A percentile compares a stretch with the other conserved stretches of the same genome.
phyloP scores from a whole-genome alignment of 1,284 basidiomycete genomes.

The Sporisorium sorghi region DNA sequence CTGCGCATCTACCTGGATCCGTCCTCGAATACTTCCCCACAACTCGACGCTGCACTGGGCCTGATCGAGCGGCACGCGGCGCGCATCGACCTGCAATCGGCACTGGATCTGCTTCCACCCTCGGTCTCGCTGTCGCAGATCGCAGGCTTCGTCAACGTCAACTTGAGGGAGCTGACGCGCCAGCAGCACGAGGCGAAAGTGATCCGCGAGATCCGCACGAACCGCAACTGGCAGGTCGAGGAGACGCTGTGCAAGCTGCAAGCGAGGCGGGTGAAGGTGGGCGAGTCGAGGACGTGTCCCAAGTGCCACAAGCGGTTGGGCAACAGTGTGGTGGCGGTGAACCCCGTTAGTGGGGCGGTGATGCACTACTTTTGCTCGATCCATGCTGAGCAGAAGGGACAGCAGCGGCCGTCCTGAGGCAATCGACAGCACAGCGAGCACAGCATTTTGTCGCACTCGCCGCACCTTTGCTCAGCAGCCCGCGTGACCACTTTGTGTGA shows the following conservation, averaged over 20 bases:
- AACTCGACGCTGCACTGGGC: slow-evolving; percentile 77
- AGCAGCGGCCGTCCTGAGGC: slow-evolving; percentile 22
- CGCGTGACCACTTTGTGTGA: background rate
- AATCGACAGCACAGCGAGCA: background rate
- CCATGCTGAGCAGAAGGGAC: slow-evolving; percentile 31
- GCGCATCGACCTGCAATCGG: slow-evolving; percentile 81
- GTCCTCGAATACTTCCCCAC: slow-evolving; percentile 64
- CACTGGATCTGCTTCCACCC: slow-evolving; percentile 86
- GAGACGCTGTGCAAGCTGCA: slow-evolving; percentile 80
- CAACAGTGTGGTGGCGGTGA: slow-evolving; percentile 92
- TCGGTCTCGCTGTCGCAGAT: slow-evolving; percentile 84
- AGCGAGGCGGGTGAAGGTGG: slow-evolving; percentile 85
- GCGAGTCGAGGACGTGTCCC: slow-evolving; percentile 87
- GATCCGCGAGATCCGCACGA: slow-evolving; percentile 77
- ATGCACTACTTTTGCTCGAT: slow-evolving; percentile 66
- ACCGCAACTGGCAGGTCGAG: slow-evolving; percentile 80
- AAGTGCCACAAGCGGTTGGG: slow-evolving; percentile 95
- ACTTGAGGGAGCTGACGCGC: slow-evolving; percentile 46
- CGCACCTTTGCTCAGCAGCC: background rate
- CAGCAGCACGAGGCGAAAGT: slow-evolving; percentile 68
- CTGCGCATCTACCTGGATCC: slow-evolving; percentile 82
- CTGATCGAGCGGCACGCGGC: slow-evolving; percentile 86
- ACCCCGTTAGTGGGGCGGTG: slow-evolving; percentile 54
- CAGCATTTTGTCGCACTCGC: background rate
- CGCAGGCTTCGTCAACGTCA: slow-evolving; percentile 74